phyloP scores from a whole-genome alignment of 768 basidiomycete species.

The Thelephora ganbajun region DNA sequence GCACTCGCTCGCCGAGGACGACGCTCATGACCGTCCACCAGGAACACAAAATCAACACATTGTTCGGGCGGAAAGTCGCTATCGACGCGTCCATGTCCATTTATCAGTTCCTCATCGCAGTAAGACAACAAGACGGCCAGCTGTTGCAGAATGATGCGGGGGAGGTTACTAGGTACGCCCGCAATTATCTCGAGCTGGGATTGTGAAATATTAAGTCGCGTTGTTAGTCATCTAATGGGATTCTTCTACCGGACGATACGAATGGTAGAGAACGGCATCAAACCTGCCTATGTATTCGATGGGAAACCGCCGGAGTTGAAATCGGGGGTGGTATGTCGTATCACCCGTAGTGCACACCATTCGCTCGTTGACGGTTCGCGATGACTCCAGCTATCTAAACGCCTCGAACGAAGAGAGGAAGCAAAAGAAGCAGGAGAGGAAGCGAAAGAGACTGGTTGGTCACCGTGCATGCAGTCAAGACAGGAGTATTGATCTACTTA shows the following conservation, averaged over 20 bases:
- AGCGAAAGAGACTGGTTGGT: slow-evolving; percentile 79
- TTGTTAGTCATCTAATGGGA: slow-evolving; percentile 84
- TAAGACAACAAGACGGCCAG: slow-evolving; percentile 91
- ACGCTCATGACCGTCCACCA: slow-evolving; percentile 14
- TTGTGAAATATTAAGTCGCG: neutral
- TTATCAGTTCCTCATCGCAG: slow-evolving; percentile 96
- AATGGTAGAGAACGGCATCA: slow-evolving; percentile 97
- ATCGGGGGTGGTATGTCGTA: slow-evolving; percentile 74
- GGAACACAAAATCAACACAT: slow-evolving; percentile 92
- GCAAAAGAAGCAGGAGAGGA: slow-evolving; percentile 93
- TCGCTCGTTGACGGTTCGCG: neutral
- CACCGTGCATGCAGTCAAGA: neutral
- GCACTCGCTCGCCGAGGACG: neutral
- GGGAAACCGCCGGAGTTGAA: slow-evolving; percentile 97
- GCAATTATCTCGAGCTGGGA: neutral
- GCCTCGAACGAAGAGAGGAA: slow-evolving; percentile 82
- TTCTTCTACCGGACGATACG: slow-evolving; percentile 96
- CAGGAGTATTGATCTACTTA: neutral
- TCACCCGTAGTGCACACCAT: neutral
- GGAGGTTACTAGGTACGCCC: slow-evolving; percentile 72
- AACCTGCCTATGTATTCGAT: slow-evolving; percentile 96
- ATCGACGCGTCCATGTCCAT: slow-evolving; percentile 98
- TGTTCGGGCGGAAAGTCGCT: slow-evolving; percentile 96
- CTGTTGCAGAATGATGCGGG: slow-evolving; percentile 95
- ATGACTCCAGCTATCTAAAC: slow-evolving; percentile 69